Evolutionary conservation across 805 yeast species (phyloP).

Genomic region (Wickerhamiella bombiphila): DNA sequence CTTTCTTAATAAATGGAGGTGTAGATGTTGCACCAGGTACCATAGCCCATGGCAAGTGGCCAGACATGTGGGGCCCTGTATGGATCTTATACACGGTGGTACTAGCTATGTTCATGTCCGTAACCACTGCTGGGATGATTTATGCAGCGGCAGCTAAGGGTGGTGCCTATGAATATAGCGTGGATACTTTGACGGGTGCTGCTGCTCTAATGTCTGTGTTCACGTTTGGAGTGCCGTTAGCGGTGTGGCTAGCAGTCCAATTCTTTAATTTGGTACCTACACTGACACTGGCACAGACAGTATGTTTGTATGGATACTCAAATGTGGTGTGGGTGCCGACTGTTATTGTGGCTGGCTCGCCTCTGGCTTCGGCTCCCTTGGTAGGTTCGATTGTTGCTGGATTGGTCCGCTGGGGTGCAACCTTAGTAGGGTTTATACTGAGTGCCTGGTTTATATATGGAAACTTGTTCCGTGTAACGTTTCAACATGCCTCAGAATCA

Average conservation of each 20-base stretch:
- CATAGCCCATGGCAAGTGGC: slow-evolving; percentile 28
- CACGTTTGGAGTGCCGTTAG: slow-evolving; percentile 48
- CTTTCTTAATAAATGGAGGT: slow-evolving; percentile 17
- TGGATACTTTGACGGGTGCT: slow-evolving; percentile 50
- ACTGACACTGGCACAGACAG: slow-evolving; percentile 35
- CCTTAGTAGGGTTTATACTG: slow-evolving; percentile 40
- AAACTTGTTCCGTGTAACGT: slow-evolving; percentile 26
- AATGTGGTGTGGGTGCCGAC: slow-evolving; percentile 78
- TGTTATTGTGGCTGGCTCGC: slow-evolving; percentile 42
- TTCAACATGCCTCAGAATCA: slow-evolving; percentile 11
- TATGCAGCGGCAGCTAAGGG: slow-evolving; percentile 30
- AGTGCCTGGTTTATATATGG: slow-evolving; percentile 24
- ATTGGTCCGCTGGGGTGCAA: slow-evolving; percentile 48
- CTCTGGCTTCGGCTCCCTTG: slow-evolving; percentile 38
- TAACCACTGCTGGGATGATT: slow-evolving; percentile 54
- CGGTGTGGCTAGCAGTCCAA: slow-evolving; percentile 36
- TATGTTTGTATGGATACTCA: slow-evolving; percentile 76
- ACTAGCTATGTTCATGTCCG: slow-evolving; percentile 57
- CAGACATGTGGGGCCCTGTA: slow-evolving; percentile 75
- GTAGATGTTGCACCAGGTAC: slow-evolving; percentile 18
- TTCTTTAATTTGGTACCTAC: slow-evolving; percentile 40
- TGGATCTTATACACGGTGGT: slow-evolving; percentile 84
- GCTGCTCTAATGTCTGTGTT: slow-evolving; percentile 64
- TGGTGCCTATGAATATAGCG: slow-evolving; percentile 40
- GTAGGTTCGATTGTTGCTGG: slow-evolving; percentile 28